A percentile compares a stretch with the other conserved stretches of the same genome.
phyloP scores from a whole-genome alignment of 768 basidiomycete genomes.

The Tylopilus plumbeoviolaceoides region DNA sequence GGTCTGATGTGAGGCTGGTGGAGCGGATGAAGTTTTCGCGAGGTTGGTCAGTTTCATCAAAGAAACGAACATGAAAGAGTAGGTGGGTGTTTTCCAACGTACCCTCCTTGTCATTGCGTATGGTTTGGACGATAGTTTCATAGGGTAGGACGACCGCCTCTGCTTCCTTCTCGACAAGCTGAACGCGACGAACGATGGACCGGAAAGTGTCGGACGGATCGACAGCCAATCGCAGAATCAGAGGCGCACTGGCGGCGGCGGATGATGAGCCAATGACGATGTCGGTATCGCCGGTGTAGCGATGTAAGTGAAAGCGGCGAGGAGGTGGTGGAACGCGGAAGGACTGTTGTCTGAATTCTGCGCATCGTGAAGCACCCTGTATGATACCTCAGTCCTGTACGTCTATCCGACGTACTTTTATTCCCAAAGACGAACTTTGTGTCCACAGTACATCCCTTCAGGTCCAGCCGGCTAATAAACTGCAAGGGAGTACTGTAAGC shows the following conservation, averaged over 20 bases:
- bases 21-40: constrained; percentile 72
- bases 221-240: constrained; percentile 79
- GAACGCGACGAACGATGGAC: constrained; percentile 81
- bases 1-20: constrained; percentile 84
- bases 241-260: constrained; percentile 65
- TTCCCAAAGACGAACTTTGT: constrained; percentile 12
- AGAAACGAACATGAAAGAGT: constrained; percentile 93
- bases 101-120: constrained; percentile 65
- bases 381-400: not conserved
- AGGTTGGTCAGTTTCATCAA: constrained; percentile 81
- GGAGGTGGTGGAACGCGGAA: constrained; percentile 86
- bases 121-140: constrained; percentile 64
- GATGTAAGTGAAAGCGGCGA: constrained; percentile 92
- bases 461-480: constrained; percentile 13
- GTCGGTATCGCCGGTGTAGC: constrained; percentile 95
- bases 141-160: constrained; percentile 80
- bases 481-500: not conserved
- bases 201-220: constrained; percentile 87
- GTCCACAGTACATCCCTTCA: constrained; percentile 17
- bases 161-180: constrained; percentile 79
- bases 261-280: constrained; percentile 89
- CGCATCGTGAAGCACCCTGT: constrained; percentile 42
- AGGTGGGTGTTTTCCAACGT: constrained; percentile 46
- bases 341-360: constrained; percentile 42
- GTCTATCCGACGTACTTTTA: not conserved